Evolutionary conservation across 257 asterid species (phyloP).

Genomic region (Capsicum pubescens): DNA sequence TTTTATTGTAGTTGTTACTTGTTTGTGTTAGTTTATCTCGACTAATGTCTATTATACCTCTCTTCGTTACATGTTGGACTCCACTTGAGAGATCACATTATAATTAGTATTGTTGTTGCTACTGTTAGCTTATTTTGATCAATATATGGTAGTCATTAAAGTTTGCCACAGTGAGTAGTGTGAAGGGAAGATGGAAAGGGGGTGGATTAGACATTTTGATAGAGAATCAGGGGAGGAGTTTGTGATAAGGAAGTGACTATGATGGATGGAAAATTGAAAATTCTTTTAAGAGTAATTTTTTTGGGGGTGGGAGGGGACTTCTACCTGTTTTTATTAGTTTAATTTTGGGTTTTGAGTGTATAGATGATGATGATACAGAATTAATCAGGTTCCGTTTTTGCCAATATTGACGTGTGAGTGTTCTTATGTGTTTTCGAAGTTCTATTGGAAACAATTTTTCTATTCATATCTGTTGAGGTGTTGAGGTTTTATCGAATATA

Average conservation of each 20-base stretch:
- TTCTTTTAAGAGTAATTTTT: neutral
- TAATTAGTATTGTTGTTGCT: no score
- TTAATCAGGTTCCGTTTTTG: neutral
- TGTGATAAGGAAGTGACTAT: conserved; percentile 30
- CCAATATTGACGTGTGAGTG: neutral
- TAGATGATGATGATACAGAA: neutral
- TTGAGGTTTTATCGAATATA: no score
- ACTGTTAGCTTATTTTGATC: no score
- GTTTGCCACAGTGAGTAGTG: neutral
- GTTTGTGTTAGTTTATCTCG: no score
- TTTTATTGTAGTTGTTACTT: no score
- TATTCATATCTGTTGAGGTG: no score
- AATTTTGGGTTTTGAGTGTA: neutral
- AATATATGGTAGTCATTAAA: no score
- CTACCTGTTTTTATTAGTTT: no score
- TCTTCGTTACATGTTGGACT: no score
- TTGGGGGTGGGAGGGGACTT: no score
- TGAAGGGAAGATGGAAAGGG: conserved; percentile 36
- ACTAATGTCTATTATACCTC: no score
- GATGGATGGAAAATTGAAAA: neutral
- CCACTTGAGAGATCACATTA: no score
- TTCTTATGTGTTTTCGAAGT: neutral
- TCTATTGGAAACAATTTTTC: neutral
- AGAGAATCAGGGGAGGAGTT: conserved; percentile 66
- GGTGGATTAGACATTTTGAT: conserved; percentile 71